Base-by-base conservation (phyloP, 192 early-diverging fungal genomes). In the Linnemannia zychae region DNA sequence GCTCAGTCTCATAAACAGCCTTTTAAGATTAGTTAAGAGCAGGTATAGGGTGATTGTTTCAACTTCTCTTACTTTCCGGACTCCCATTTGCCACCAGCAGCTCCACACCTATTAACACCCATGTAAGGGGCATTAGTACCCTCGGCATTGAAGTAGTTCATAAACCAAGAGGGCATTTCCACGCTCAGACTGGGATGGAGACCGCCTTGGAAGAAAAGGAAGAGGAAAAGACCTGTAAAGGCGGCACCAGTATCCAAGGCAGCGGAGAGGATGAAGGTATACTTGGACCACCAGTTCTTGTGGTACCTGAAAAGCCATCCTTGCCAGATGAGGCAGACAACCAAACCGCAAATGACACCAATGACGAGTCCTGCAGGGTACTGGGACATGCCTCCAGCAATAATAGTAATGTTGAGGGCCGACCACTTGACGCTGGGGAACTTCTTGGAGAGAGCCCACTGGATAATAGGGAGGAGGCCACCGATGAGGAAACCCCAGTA, bases 241-340 rank as follows among this genome's bases (percentile, higher is more conserved):
- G 86, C 79, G 5, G 90, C 77, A 13, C 92, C 93, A 37, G 86
- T 76, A 81, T 93, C 94, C 63, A 92, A 72, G 28, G 91, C 92
- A 37, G 93, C 92, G 6, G 88, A 90, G 9, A 93, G 49, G 16
- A 94, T 82, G 81, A 93, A 95, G 75, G 93, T 94, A 86, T 94
- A 92, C 67, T 90, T 93, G 34, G 68, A 28, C 22, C 92, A 92
- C 91, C 89, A 89, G 0, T 67, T 49, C 36, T 87, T 76, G 68
- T 75, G 63, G 71, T 90, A 83, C 50, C 87, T 82, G 78, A 88
- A 87, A 13, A 92, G 44, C 48, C 70, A 84, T 36, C 74, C 88
- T 80, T 90, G 86, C 65, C 86, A 90, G 20, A 94, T 47, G 37
- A 88, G 89, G 33, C 83, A 80, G 46, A 88, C 36, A 17, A 67